These are phyloP conservation scores for Penicillium chermesinum DNA, from an alignment of 495 filamentous ascomycete species.

Conservation along the genomic window DNA sequence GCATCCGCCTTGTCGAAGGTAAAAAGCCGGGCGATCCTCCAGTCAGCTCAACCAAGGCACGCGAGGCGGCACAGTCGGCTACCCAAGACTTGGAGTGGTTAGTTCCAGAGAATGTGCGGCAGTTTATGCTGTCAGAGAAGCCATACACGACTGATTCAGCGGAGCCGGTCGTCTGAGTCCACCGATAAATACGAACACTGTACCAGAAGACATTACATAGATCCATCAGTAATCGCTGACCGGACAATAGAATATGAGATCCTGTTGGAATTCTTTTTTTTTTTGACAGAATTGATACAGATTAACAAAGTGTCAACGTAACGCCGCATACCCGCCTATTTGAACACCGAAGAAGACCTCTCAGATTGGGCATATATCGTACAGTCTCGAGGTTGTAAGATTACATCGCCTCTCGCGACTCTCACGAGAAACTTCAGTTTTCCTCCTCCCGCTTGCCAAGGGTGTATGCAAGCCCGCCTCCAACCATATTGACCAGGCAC, in stretches of 20 bases:
- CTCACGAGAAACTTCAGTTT: too few relatives aligned
- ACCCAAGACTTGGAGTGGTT: constrained; percentile 52
- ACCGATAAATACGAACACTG: not conserved
- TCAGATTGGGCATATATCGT: constrained; percentile 11
- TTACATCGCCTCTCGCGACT: constrained; percentile 8
- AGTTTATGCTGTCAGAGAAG: constrained; percentile 47
- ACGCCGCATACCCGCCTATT: not conserved
- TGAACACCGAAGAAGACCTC: not conserved
- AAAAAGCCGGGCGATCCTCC: constrained; percentile 46
- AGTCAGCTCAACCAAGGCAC: constrained; percentile 76
- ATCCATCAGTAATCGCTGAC: too few relatives aligned
- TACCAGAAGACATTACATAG: too few relatives aligned
- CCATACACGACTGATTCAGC: constrained; percentile 24
- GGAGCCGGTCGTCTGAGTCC: not conserved
- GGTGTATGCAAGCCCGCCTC: constrained; percentile 67
- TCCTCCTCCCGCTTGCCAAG: constrained; percentile 53
- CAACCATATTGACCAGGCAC: constrained; percentile 62
- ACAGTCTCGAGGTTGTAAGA: constrained; percentile 7
- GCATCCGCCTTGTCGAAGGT: constrained; percentile 66
- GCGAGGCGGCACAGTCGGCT: constrained; percentile 56
- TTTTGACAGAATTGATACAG: too few relatives aligned
- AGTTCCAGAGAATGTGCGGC: constrained; percentile 57
- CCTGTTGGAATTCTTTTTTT: not conserved
- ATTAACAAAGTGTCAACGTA: too few relatives aligned
- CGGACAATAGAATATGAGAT: not conserved